Evolutionary conservation across 164 flowering plant genomes (phyloP), one percentile per base, ranked within the genome.

Genomic region (Tetracentron sinense): DNA sequence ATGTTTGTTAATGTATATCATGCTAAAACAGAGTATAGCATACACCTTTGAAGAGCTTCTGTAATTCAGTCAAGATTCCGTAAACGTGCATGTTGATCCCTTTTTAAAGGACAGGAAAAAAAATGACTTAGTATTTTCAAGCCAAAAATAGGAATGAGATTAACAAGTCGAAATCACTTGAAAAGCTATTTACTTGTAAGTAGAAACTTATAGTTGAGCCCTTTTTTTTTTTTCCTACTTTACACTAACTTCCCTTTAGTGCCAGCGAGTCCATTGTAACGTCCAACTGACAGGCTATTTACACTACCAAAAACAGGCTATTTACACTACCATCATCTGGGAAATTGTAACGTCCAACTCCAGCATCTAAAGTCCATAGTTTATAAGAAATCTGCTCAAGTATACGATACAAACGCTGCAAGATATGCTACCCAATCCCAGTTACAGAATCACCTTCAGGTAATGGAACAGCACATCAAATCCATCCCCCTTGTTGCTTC

Each of bases 181-280:
- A n/a, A n/a, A n/a, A n/a, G n/a, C n/a, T n/a, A n/a, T n/a, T n/a
- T n/a, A n/a, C n/a, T n/a, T n/a, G n/a, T n/a, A n/a, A n/a, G n/a
- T n/a, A n/a, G n/a, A n/a, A n/a, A n/a, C n/a, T n/a, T n/a, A n/a
- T n/a, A n/a, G n/a, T n/a, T n/a, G n/a, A n/a, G n/a, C n/a, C n/a
- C n/a, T n/a, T n/a, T n/a, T n/a, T n/a, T n/a, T n/a, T n/a, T n/a
- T n/a, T n/a, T n/a, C n/a, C n/a, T n/a, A n/a, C n/a, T n/a, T n/a
- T n/a, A n/a, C n/a, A 5, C 42, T 71, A 90, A 97, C 95, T 94
- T 94, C 42, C 99, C 99, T 81, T 94, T 94, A 62, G 99, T 91
- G 57, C 99, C 99, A 12, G 99, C 99, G 23, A 91, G n/a, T n/a
- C n/a, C 96, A 73, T 94, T 97, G 62, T n/a, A n/a, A n/a, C n/a